Base-by-base conservation (phyloP, 768 basidiomycete species). In the Boletus eberwhitei region DNA sequence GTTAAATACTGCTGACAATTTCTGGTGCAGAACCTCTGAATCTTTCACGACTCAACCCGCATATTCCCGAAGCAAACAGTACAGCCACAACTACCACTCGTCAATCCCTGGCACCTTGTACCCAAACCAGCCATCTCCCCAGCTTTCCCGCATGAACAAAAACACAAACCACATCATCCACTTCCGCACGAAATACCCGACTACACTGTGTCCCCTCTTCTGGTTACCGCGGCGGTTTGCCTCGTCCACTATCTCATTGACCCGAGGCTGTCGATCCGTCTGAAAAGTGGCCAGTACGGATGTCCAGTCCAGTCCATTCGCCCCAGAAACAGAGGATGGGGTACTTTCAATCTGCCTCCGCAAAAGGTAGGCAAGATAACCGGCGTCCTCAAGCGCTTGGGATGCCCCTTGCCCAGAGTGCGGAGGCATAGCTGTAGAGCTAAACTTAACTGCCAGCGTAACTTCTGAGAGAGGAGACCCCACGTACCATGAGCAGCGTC, bases 11-110 rank as follows among this genome's bases (percentile, higher is more conserved):
- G 21, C 9, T 14, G 32, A 46, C 24, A 24, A 50, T 56, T 58
- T n/a, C n/a, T 29, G 26, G 13, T 13, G 11, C 21, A 42, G 14
- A 43, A 43, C 24, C 17, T 39, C 24, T 26, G 24, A 26, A 26
- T 26, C 36, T 42, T 48, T 32, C 29, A 29, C 17, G 35, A 34
- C n/a, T n/a, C 45, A 53, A 24, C 60, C 68, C 65, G 66, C 55
- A 43, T 64, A 53, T 55, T 71, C 70, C 80, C 79, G 79, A 74
- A 19, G 73, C 71, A 68, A 70, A 68, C 72, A 71, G 64, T 53
- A 64, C 62, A 63, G 58, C 65, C 65, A 67, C 66, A 51, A 19
- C 32, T 54, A 67, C 65, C 64, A 70, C 22, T 66, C 43, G 1
- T 60, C 57, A 0, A 70, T 68, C 3, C 64, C 68, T 22, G 68